A percentile compares a stretch with the other conserved stretches of the same genome.
phyloP scores from a whole-genome alignment of 2,329 filamentous ascomycete species.

The Aspergillus sp. region DNA sequence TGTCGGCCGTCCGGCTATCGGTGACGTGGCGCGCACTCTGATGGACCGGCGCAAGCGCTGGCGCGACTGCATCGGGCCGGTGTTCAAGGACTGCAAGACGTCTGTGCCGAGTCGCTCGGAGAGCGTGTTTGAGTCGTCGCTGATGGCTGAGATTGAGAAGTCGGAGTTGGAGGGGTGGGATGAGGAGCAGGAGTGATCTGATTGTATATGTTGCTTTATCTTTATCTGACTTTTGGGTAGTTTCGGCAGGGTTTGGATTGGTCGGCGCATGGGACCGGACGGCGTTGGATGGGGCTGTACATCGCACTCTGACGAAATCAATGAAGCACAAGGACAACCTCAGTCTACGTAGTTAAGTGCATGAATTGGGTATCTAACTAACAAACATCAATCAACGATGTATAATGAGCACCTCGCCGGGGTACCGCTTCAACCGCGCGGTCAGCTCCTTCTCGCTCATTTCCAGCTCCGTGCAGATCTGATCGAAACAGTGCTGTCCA shows the following conservation, averaged over 20 bases:
- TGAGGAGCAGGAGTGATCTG: slow-evolving; percentile 65
- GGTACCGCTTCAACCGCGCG: slow-evolving; percentile 41
- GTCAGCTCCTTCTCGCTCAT: slow-evolving; percentile 49
- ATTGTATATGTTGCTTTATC: not conserved
- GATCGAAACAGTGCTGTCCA: slow-evolving; percentile 50
- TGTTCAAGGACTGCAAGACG: slow-evolving; percentile 81
- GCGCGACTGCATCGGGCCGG: slow-evolving; percentile 86
- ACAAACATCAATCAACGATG: slow-evolving; percentile 37
- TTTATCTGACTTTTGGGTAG: slow-evolving; percentile 5
- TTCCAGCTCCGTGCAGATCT: slow-evolving; percentile 51
- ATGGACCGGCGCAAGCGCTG: slow-evolving; percentile 90
- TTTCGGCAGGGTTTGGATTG: too few relatives aligned
- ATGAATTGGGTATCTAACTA: slow-evolving; percentile 13
- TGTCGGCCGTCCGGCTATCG: slow-evolving; percentile 64
- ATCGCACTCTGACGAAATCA: not conserved
- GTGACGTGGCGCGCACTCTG: slow-evolving; percentile 83
- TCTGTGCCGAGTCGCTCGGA: slow-evolving; percentile 68
- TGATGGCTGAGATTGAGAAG: slow-evolving; percentile 73
- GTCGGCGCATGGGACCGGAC: not conserved
- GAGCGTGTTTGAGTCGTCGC: slow-evolving; percentile 70
- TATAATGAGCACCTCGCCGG: slow-evolving; percentile 46
- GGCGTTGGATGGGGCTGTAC: not conserved
- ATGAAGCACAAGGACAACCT: not conserved
- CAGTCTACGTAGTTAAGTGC: too few relatives aligned
- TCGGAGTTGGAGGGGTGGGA: slow-evolving; percentile 79